A percentile compares a stretch with the other conserved stretches of the same genome.
These are phyloP conservation scores for Boletus fagicola DNA, from an alignment of 768 basidiomycete species.

Conservation along the genomic window DNA sequence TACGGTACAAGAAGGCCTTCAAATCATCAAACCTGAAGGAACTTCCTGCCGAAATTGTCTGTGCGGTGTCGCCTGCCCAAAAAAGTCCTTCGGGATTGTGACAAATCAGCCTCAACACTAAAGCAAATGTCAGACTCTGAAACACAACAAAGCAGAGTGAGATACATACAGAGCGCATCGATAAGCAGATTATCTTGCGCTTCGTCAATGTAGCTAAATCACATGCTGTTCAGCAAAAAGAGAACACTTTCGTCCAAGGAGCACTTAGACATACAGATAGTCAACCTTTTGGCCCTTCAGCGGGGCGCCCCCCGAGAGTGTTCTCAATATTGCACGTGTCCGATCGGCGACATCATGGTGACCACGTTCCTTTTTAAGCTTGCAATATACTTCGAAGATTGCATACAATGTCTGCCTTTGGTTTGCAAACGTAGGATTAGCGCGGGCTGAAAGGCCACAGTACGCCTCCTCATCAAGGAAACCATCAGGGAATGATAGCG, in stretches of 20 bases:
- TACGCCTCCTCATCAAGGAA: slow-evolving; percentile 48
- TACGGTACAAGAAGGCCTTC: slow-evolving; percentile 61
- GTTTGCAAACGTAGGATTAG: slow-evolving; percentile 52
- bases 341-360: slow-evolving; percentile 63
- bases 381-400: slow-evolving; percentile 53
- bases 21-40: slow-evolving; percentile 71
- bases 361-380: slow-evolving; percentile 39
- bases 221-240: not conserved
- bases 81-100: slow-evolving; percentile 66
- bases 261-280: slow-evolving; percentile 44
- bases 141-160: not conserved
- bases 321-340: slow-evolving; percentile 50
- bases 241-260: not conserved
- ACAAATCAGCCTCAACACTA: slow-evolving; percentile 65
- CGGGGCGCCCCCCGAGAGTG: slow-evolving; percentile 26
- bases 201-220: slow-evolving; percentile 62
- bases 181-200: slow-evolving; percentile 71
- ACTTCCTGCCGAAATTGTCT: slow-evolving; percentile 54
- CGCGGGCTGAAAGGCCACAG: slow-evolving; percentile 46
- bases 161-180: slow-evolving; percentile 52
- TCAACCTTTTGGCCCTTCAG: slow-evolving; percentile 48
- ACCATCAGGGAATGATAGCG: slow-evolving; percentile 35
- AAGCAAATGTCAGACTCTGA: slow-evolving; percentile 4
- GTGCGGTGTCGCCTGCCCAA: slow-evolving; percentile 32
- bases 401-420: slow-evolving; percentile 49